Percentiles rank a stretch among this genome's conserved stretches.
Evolutionary conservation across 2,329 filamentous ascomycete species (phyloP).

Genomic region (Diaporthe batatas): DNA sequence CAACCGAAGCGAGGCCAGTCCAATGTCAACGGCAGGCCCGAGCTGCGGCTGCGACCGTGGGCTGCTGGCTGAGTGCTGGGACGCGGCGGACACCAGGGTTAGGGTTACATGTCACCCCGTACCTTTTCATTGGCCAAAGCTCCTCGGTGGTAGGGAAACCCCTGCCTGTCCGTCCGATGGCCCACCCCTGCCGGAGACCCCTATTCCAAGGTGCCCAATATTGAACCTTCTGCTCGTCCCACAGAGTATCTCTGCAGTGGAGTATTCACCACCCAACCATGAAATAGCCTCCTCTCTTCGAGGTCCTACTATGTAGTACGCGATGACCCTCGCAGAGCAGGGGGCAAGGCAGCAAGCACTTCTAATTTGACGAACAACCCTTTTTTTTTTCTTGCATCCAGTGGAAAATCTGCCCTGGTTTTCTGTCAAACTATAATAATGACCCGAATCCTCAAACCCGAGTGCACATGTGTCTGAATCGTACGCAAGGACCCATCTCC

Average conservation of each 20-base stretch:
- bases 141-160: not conserved
- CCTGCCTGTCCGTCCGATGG: slow-evolving; percentile 10
- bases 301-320: no score
- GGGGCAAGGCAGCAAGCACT: no score
- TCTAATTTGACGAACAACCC: no score
- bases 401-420: not conserved
- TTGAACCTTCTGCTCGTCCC: slow-evolving; percentile 3
- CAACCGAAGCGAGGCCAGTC: slow-evolving; percentile 25
- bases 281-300: not conserved
- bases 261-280: not conserved
- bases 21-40: slow-evolving; percentile 31
- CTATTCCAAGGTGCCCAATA: slow-evolving; percentile 16
- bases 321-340: no score
- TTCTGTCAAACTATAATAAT: not conserved
- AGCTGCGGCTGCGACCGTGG: slow-evolving; percentile 10
- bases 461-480: not conserved
- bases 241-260: not conserved
- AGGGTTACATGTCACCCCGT: not conserved
- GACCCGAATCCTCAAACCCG: not conserved
- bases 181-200: not conserved
- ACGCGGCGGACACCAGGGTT: not conserved
- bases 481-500: slow-evolving; percentile 13
- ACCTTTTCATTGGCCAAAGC: slow-evolving; percentile 20
- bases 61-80: not conserved
- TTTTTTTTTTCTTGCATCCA: no score